Conservation (phyloP, 2,329 filamentous ascomycete species). For the Talaromyces atroroseus region DNA sequence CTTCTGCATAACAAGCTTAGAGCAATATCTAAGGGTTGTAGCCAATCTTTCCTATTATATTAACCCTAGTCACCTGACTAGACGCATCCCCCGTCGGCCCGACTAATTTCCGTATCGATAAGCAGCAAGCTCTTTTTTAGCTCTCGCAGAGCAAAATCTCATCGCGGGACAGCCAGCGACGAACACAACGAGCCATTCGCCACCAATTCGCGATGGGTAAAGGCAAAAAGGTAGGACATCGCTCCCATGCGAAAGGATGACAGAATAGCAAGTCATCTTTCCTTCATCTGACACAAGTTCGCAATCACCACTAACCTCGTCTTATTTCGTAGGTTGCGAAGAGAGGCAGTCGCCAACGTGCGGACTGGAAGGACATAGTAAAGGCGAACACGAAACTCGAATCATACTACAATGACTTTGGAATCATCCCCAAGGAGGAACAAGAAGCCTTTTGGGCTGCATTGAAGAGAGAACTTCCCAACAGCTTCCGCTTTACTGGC, state of each 20-base stretch:
- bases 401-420: slow-evolving; percentile 74
- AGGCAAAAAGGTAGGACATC: slow-evolving; percentile 11
- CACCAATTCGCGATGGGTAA: slow-evolving; percentile 13
- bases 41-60: no score
- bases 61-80: neutral
- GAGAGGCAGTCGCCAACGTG: slow-evolving; percentile 35
- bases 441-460: slow-evolving; percentile 76
- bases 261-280: neutral
- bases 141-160: slow-evolving; percentile 1
- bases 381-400: slow-evolving; percentile 84
- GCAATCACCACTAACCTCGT: neutral
- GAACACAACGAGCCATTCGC: neutral
- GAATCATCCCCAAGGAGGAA: slow-evolving; percentile 72
- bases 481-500: slow-evolving; percentile 95
- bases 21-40: no score
- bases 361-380: slow-evolving; percentile 56
- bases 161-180: neutral
- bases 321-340: slow-evolving; percentile 6
- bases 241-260: neutral
- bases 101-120: neutral
- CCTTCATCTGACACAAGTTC: neutral
- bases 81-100: neutral
- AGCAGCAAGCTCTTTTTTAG: neutral
- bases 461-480: slow-evolving; percentile 78
- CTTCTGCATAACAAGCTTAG: no score